phyloP scores from a whole-genome alignment of 257 asterid species.

The Przewalskia tangutica region DNA sequence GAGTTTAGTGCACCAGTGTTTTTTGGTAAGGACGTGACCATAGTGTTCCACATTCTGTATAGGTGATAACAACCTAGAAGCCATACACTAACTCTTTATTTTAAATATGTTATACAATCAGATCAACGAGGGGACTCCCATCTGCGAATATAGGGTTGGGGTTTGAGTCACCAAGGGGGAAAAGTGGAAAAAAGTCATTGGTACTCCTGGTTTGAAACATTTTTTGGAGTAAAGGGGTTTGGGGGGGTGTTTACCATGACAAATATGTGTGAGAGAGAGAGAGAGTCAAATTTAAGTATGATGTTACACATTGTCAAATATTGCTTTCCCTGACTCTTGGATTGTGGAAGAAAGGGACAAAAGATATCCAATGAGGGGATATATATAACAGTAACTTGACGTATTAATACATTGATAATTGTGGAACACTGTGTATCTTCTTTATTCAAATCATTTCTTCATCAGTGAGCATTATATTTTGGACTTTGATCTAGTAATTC shows the following conservation, averaged over 20 bases:
- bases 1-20: too few species aligned
- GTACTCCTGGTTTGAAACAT: not conserved
- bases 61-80: not conserved
- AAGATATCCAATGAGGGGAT: not conserved
- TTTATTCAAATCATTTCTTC: not conserved
- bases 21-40: not conserved
- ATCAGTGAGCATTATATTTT: not conserved
- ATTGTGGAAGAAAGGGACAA: not conserved
- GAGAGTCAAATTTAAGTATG: not conserved
- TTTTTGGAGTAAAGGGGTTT: not conserved
- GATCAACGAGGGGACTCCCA: not conserved
- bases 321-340: not conserved
- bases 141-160: not conserved
- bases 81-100: not conserved
- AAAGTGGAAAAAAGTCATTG: not conserved
- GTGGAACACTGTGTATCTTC: not conserved
- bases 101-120: not conserved
- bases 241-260: not conserved
- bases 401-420: not conserved
- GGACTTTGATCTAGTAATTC: not conserved
- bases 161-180: not conserved
- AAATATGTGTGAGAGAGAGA: not conserved
- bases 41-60: not conserved
- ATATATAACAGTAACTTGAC: not conserved
- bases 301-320: not conserved